phyloP scores from a whole-genome alignment of 116 monocot genomes.

The Phalaenopsis hybrid region DNA sequence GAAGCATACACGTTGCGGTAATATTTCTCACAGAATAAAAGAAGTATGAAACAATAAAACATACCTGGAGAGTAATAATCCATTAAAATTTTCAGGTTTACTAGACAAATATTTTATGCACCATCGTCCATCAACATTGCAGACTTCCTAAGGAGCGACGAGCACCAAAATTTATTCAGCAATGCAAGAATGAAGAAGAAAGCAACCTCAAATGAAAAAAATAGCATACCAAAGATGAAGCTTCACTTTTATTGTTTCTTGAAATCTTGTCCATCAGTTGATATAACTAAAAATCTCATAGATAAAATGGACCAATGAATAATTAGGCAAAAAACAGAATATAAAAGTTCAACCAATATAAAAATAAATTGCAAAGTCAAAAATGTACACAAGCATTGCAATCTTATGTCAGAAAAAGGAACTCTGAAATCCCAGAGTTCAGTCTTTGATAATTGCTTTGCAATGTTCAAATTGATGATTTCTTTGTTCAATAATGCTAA shows the following conservation, averaged over 20 bases:
- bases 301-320: neutral
- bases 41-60: neutral
- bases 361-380: neutral
- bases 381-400: no score
- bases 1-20: neutral
- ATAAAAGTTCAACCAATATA: neutral
- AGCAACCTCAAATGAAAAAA: neutral
- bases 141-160: slow-evolving; percentile 35
- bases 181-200: neutral
- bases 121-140: slow-evolving; percentile 52
- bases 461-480: neutral
- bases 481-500: neutral
- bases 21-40: neutral
- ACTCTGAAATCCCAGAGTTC: no score
- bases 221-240: slow-evolving; percentile 34
- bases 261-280: slow-evolving; percentile 51
- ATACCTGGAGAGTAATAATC: slow-evolving; percentile 51
- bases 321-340: neutral
- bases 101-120: slow-evolving; percentile 29
- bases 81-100: slow-evolving; percentile 22
- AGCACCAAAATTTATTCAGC: slow-evolving; percentile 1
- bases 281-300: slow-evolving; percentile 31
- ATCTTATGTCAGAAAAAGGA: no score
- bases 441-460: no score
- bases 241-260: slow-evolving; percentile 24